A percentile compares a stretch with the other conserved stretches of the same genome.
Conservation (phyloP, 345 rosid genomes). For the Moricandia arvensis region DNA sequence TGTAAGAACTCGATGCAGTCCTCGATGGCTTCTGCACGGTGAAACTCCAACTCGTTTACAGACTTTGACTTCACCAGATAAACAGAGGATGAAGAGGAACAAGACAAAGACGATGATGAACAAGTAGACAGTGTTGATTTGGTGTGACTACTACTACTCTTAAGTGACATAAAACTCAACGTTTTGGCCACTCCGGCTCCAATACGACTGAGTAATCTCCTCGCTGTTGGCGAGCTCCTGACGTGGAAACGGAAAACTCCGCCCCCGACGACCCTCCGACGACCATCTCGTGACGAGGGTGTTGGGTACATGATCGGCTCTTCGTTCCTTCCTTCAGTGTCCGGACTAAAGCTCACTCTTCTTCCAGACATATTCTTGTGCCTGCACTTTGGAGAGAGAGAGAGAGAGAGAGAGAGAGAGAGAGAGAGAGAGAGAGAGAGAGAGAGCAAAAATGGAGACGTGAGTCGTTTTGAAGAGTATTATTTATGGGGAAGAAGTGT, state of each 20-base stretch:
- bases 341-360: conserved; percentile 69
- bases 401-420: conserved; percentile 4
- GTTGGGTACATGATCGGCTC: conserved; percentile 13
- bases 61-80: conserved; percentile 65
- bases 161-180: conserved; percentile 46
- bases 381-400: background rate
- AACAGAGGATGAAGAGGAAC: conserved; percentile 41
- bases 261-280: conserved; percentile 36
- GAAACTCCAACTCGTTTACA: conserved; percentile 65
- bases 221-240: conserved; percentile 26
- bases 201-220: conserved; percentile 47
- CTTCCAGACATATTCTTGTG: conserved; percentile 53
- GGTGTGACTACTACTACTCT: conserved; percentile 1
- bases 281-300: conserved; percentile 33
- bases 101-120: conserved; percentile 29
- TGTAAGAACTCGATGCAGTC: conserved; percentile 92
- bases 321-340: conserved; percentile 28
- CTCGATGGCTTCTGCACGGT: conserved; percentile 81
- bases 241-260: conserved; percentile 43
- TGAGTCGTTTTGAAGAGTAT: conserved; percentile 38
- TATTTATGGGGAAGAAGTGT: conserved; percentile 41
- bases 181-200: conserved; percentile 55
- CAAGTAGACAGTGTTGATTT: background rate
- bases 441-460: conserved; percentile 25
- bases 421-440: background rate